Conservation (phyloP, 2,329 filamentous ascomycete species). For the Eurotiales sp. region DNA sequence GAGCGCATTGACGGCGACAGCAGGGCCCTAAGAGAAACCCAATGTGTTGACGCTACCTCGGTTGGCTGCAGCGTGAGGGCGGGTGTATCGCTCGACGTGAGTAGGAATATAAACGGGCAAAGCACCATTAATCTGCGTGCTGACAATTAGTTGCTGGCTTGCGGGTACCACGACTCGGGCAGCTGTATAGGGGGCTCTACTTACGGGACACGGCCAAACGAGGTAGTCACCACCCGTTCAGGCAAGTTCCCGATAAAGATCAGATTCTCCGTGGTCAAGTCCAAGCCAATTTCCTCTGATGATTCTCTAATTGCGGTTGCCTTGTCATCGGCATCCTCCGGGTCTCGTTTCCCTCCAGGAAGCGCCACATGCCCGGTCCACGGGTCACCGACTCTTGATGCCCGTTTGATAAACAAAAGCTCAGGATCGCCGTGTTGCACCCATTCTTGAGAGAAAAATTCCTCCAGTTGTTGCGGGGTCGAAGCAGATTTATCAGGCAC, state of each 20-base stretch:
- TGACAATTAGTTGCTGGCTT: not conserved
- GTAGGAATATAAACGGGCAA: conserved; percentile 64
- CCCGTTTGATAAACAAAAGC: conserved; percentile 67
- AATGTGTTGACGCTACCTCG: conserved; percentile 66
- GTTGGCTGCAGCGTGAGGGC: conserved; percentile 61
- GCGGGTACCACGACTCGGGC: not conserved
- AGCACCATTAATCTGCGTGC: conserved; percentile 60
- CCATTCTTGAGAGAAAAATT: conserved; percentile 64
- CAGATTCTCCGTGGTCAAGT: conserved; percentile 49
- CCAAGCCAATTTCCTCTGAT: conserved; percentile 63
- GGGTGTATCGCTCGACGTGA: conserved; percentile 55
- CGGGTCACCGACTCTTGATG: conserved; percentile 60
- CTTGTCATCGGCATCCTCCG: conserved; percentile 59
- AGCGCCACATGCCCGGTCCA: conserved; percentile 69
- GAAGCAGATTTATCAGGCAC: conserved; percentile 21
- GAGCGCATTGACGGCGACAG: conserved; percentile 59
- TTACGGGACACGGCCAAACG: conserved; percentile 62
- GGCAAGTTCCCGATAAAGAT: conserved; percentile 59
- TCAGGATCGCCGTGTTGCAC: conserved; percentile 64
- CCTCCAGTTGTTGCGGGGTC: conserved; percentile 43
- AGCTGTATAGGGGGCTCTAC: conserved; percentile 23
- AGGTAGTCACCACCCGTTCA: conserved; percentile 62
- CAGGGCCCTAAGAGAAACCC: conserved; percentile 62
- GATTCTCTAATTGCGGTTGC: conserved; percentile 63
- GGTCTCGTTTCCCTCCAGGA: conserved; percentile 64